Conservation (phyloP, 2,329 filamentous ascomycete genomes). For the Fonsecaea multimorphosa region DNA sequence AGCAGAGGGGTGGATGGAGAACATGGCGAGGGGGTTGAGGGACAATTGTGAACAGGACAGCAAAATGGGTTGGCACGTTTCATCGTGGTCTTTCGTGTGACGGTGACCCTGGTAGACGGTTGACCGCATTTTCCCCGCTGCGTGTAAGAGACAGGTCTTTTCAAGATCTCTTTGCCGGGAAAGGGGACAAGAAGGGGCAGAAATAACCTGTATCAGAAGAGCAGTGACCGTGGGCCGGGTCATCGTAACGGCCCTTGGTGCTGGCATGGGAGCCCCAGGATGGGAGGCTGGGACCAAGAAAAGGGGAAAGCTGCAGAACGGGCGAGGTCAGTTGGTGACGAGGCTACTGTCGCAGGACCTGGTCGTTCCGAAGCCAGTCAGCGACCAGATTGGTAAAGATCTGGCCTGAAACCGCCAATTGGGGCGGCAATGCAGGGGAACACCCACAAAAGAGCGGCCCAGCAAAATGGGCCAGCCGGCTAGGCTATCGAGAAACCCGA, state of each 20-base stretch:
- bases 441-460: conserved; percentile 1
- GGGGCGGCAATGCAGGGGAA: conserved; percentile 21
- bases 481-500: conserved; percentile 4
- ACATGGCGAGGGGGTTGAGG: conserved; percentile 14
- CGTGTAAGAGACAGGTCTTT: conserved; percentile 22
- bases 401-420: conserved; percentile 10
- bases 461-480: conserved; percentile 7
- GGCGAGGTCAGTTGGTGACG: conserved; percentile 14
- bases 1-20: conserved; percentile 17
- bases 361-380: conserved; percentile 17
- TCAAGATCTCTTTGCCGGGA: conserved; percentile 10
- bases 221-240: conserved; percentile 2
- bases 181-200: background rate
- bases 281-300: conserved; percentile 5
- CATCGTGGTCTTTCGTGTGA: conserved; percentile 31
- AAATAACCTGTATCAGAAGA: background rate
- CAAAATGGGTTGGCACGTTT: conserved; percentile 36
- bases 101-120: conserved; percentile 23
- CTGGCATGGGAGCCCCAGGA: conserved; percentile 9
- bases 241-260: conserved; percentile 7
- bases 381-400: conserved; percentile 17
- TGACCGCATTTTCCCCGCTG: conserved; percentile 1
- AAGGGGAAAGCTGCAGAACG: conserved; percentile 14
- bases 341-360: conserved; percentile 28
- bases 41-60: conserved; percentile 23